These are phyloP conservation scores for Hypoxylon sp. DNA, from an alignment of 2,329 filamentous ascomycete species.

Conservation along the genomic window DNA sequence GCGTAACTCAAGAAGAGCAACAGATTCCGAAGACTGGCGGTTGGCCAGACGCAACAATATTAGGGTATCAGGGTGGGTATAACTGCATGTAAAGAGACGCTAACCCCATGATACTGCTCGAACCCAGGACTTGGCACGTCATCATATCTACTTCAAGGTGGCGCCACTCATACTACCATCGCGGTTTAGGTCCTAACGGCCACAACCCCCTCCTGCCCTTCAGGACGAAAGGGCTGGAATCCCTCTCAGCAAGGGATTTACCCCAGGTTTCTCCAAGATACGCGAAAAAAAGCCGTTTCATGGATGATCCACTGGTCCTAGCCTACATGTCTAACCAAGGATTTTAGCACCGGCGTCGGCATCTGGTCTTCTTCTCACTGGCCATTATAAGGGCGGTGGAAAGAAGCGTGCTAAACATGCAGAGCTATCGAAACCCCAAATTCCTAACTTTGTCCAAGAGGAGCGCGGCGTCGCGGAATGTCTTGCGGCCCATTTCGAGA, in stretches of 20 bases:
- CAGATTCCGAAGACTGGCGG: slow-evolving; percentile 20
- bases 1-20: slow-evolving; percentile 19
- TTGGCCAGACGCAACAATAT: slow-evolving; percentile 28
- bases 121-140: slow-evolving; percentile 32
- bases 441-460: neutral
- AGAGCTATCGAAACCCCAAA: slow-evolving; percentile 1
- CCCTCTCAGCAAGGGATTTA: slow-evolving; percentile 28
- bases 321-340: slow-evolving; percentile 7
- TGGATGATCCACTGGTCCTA: slow-evolving; percentile 32
- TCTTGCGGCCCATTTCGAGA: slow-evolving; percentile 6
- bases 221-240: slow-evolving; percentile 22
- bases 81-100: slow-evolving; percentile 20
- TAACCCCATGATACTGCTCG: slow-evolving; percentile 20
- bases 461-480: slow-evolving; percentile 4
- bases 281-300: slow-evolving; percentile 27
- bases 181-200: slow-evolving; percentile 16
- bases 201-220: too few species aligned
- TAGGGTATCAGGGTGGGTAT: slow-evolving; percentile 23
- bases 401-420: slow-evolving; percentile 5
- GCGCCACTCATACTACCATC: slow-evolving; percentile 30
- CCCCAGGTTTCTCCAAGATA: slow-evolving; percentile 41
- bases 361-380: neutral
- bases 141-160: slow-evolving; percentile 21
- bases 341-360: slow-evolving; percentile 12
- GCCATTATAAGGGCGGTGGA: neutral